Base-by-base conservation (phyloP, 1,284 basidiomycete species). In the Ustilago esculenta region DNA sequence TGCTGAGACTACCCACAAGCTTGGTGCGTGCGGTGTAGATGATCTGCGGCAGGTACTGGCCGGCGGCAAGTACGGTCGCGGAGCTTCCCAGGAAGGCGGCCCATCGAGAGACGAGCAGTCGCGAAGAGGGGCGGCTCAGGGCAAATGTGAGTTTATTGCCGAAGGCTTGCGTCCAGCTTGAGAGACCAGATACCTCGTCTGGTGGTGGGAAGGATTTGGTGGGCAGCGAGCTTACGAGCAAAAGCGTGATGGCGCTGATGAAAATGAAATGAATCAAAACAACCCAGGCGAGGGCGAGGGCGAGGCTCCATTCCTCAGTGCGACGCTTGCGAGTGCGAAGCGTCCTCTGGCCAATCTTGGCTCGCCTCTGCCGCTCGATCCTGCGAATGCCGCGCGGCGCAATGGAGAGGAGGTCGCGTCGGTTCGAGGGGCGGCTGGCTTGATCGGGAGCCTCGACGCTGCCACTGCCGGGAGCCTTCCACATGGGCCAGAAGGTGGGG, bases 1-100 rank as follows among this genome's bases (percentile, higher is more conserved):
- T 90, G 73, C 90, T 94, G 20, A 98, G 85, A 1, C 93, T 92
- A 10, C 94, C 94, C 8, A 98, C 94, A 7, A 94, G 86, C 75
- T 89, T 89, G 33, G 87, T 84, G 7, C 84, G 84, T 73, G 90
- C 93, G 1, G 94, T 98, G 72, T 90, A 88, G 21, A 87, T 75
- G 34, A 98, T 86, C 81, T 98, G 94, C 0, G 94, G 94, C 0
- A 89, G 85, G 76, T 96, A 97, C 82, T 98, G 94, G 18, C 90
- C 84, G 1, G 88, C 87, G 0, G 94, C 90, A 3, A 95, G 87
- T 0, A 88, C 20, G 1, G 91, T 90, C 3, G 91, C 90, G 0
- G 88, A 87, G n/a, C 95, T 84, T 14, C 94, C 94, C 8, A 95
- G 87, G 83, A 94, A 91, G 0, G 89, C 90, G 1, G 93, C 92